Percentiles rank a stretch among this genome's conserved stretches.
These are phyloP conservation scores for Monosporascus sp. DNA, from an alignment of 2,329 filamentous ascomycete genomes.

Conservation along the genomic window DNA sequence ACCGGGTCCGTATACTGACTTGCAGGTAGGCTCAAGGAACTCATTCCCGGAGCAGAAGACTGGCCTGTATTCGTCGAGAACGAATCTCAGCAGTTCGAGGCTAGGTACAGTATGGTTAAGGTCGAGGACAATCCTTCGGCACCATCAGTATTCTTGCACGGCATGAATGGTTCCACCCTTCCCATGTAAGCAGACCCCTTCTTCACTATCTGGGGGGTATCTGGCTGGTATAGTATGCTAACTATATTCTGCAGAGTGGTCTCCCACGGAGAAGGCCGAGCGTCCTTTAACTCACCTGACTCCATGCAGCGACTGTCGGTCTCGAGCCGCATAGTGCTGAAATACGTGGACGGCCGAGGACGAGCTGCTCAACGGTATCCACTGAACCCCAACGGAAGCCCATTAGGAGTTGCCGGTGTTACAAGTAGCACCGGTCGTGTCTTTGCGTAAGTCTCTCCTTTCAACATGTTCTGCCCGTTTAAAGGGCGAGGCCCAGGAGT, in stretches of 20 bases:
- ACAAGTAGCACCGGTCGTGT: too few species aligned
- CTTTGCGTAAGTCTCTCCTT: too few species aligned
- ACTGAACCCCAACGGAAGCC: slow-evolving; percentile 55
- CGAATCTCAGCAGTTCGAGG: background rate
- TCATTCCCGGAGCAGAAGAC: slow-evolving; percentile 76
- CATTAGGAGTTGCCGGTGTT: slow-evolving; percentile 62
- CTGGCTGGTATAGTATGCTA: too few species aligned
- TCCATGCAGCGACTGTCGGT: slow-evolving; percentile 52
- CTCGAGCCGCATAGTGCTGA: slow-evolving; percentile 67
- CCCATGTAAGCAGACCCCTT: slow-evolving; percentile 48
- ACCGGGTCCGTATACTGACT: too few species aligned
- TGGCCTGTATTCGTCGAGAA: slow-evolving; percentile 71
- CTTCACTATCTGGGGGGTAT: too few species aligned
- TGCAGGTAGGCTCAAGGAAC: slow-evolving; percentile 52
- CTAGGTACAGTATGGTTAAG: background rate
- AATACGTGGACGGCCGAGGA: slow-evolving; percentile 80
- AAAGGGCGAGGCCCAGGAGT: too few species aligned
- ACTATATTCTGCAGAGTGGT: slow-evolving; percentile 44
- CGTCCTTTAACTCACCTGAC: slow-evolving; percentile 56
- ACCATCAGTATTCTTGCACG: too few species aligned
- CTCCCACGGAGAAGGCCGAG: slow-evolving; percentile 87
- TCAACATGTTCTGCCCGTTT: too few species aligned
- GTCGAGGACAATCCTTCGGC: slow-evolving; percentile 1
- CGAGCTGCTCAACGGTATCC: slow-evolving; percentile 78
- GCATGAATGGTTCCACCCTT: slow-evolving; percentile 65